These are phyloP conservation scores for Clathrus columnatus DNA, from an alignment of 768 basidiomycete genomes.

Conservation along the genomic window DNA sequence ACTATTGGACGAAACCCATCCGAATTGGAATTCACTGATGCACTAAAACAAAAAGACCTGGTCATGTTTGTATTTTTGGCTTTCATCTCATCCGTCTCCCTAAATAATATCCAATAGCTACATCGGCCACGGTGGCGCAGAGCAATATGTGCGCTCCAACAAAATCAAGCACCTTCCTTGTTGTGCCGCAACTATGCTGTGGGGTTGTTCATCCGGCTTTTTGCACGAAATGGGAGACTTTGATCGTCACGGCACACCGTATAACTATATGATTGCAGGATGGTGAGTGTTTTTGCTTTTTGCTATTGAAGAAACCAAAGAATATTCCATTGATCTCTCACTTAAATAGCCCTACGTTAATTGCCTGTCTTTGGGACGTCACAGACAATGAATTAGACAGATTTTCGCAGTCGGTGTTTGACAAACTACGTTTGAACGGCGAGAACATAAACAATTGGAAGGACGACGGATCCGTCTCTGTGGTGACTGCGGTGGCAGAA, in stretches of 20 bases:
- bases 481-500: conserved; percentile 70
- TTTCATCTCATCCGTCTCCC: neutral
- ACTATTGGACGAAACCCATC: conserved; percentile 66
- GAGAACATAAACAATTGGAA: conserved; percentile 18
- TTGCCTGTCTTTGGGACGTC: conserved; percentile 97
- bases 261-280: conserved; percentile 94
- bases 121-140: conserved; percentile 94
- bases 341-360: conserved; percentile 66
- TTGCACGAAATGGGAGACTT: conserved; percentile 90
- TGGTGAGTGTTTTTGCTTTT: conserved; percentile 52
- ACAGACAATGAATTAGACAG: conserved; percentile 97
- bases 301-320: neutral
- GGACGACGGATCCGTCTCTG: conserved; percentile 30
- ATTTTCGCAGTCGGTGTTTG: conserved; percentile 77
- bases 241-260: conserved; percentile 84
- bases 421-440: conserved; percentile 48
- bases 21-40: conserved; percentile 75
- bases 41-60: conserved; percentile 66
- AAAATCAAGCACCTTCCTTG: conserved; percentile 69
- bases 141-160: conserved; percentile 87
- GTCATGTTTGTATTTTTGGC: conserved; percentile 58
- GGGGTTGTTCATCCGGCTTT: conserved; percentile 95
- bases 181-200: conserved; percentile 95
- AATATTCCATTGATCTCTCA: neutral
- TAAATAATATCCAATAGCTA: conserved; percentile 64